Evolutionary conservation across 2,329 filamentous ascomycete genomes (phyloP).

Genomic region (Chrysosporium keratinophilum): DNA sequence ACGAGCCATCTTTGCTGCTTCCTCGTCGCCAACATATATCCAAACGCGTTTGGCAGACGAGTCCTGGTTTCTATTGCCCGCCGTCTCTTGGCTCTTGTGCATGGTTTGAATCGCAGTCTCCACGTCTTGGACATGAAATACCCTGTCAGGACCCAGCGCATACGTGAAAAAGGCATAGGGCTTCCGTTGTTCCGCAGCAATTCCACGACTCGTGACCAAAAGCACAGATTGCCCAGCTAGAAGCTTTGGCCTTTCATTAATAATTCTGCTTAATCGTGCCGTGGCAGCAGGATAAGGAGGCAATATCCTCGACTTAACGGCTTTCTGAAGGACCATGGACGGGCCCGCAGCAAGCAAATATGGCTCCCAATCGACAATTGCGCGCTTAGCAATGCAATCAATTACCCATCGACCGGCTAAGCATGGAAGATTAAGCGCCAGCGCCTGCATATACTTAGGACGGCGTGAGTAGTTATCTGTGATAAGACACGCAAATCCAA

Average conservation of each 20-base stretch:
- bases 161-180: slow-evolving; percentile 72
- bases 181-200: slow-evolving; percentile 53
- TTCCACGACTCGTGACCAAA: slow-evolving; percentile 57
- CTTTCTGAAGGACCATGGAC: slow-evolving; percentile 64
- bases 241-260: slow-evolving; percentile 52
- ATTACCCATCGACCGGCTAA: slow-evolving; percentile 72
- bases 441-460: slow-evolving; percentile 86
- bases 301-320: slow-evolving; percentile 64
- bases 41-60: not conserved
- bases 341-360: slow-evolving; percentile 81
- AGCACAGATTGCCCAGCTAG: slow-evolving; percentile 58
- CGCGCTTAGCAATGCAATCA: slow-evolving; percentile 53
- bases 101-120: slow-evolving; percentile 52
- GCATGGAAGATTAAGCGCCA: slow-evolving; percentile 81
- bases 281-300: slow-evolving; percentile 48
- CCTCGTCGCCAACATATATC: slow-evolving; percentile 62
- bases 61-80: not conserved
- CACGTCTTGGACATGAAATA: slow-evolving; percentile 56
- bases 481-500: slow-evolving; percentile 75
- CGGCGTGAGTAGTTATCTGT: slow-evolving; percentile 77
- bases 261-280: slow-evolving; percentile 47
- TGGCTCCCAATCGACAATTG: slow-evolving; percentile 61
- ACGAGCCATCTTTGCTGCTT: slow-evolving; percentile 44
- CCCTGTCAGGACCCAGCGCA: slow-evolving; percentile 59
- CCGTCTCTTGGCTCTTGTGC: slow-evolving; percentile 30